A percentile compares a stretch with the other conserved stretches of the same genome.
Conservation (phyloP, 345 rosid genomes). For the Eucalyptus pauciflora region DNA sequence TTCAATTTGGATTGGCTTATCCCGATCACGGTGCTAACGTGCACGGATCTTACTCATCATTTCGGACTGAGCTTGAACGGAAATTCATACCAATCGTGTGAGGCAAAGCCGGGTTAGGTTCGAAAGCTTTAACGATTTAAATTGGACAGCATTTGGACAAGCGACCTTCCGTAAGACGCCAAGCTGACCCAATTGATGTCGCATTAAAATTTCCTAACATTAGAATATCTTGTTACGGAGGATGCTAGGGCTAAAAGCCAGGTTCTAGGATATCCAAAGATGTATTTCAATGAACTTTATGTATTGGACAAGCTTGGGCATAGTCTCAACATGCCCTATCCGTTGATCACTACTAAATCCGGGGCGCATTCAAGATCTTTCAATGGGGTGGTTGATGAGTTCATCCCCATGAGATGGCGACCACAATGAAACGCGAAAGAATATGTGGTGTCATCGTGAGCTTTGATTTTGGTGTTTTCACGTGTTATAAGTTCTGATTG, state of each 20-base stretch:
- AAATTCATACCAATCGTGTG: not conserved
- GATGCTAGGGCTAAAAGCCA: not conserved
- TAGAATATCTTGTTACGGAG: too few species aligned
- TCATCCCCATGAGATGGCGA: not conserved
- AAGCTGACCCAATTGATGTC: not conserved
- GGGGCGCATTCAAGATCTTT: not conserved
- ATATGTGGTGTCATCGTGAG: fast-evolving
- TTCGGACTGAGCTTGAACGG: not conserved
- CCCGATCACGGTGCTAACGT: not conserved
- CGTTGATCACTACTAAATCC: not conserved
- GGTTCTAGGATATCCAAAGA: not conserved
- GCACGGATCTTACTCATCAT: not conserved
- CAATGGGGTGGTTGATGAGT: not conserved
- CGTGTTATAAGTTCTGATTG: fast-evolving
- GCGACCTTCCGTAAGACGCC: not conserved
- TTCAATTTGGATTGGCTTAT: not conserved
- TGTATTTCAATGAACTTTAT: too few species aligned
- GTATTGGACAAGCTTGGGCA: too few species aligned
- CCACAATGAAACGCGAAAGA: fast-evolving
- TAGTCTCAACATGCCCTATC: too few species aligned
- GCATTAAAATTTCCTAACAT: not conserved
- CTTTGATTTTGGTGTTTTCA: not conserved
- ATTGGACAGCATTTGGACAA: not conserved
- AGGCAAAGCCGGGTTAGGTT: not conserved
- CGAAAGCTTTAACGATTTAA: not conserved